A percentile compares a stretch with the other conserved stretches of the same genome.
Conservation (phyloP, 179 eudicot species). For the Heliamphora ciliata region DNA sequence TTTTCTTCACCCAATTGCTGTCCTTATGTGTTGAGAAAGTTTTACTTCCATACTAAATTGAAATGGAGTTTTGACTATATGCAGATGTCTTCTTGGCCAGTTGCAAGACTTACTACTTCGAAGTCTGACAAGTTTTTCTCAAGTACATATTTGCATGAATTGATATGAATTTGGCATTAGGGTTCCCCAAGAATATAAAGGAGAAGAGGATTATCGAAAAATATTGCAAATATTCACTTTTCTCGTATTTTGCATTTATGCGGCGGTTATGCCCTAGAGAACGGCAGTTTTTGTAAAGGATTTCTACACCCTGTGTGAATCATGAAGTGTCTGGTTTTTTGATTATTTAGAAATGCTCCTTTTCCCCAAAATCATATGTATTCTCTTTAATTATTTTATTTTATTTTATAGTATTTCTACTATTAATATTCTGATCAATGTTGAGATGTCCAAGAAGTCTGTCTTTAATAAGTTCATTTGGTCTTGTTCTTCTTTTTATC, state of each 20-base stretch:
- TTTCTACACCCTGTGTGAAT: neutral
- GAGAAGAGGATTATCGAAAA: neutral
- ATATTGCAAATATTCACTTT: neutral
- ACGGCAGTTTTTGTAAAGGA: neutral
- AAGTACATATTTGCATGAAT: neutral
- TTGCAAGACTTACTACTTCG: neutral
- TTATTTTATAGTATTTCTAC: neutral
- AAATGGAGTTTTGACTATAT: constrained; percentile 1
- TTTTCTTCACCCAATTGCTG: neutral
- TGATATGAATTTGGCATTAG: neutral
- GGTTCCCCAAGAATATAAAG: neutral
- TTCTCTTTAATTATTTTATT: neutral
- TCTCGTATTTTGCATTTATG: neutral
- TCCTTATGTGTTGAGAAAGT: neutral
- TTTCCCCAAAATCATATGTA: neutral
- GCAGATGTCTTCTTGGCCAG: constrained; percentile 11
- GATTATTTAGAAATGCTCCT: neutral
- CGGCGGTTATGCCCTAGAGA: neutral
- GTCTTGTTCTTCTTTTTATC: neutral
- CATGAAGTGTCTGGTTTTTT: neutral
- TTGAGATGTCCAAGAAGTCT: neutral
- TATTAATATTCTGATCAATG: neutral
- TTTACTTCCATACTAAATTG: neutral
- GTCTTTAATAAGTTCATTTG: neutral
- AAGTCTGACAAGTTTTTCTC: neutral